Evolutionary conservation across 2,329 filamentous ascomycete species (phyloP).

Genomic region (Calonectria pteridis): DNA sequence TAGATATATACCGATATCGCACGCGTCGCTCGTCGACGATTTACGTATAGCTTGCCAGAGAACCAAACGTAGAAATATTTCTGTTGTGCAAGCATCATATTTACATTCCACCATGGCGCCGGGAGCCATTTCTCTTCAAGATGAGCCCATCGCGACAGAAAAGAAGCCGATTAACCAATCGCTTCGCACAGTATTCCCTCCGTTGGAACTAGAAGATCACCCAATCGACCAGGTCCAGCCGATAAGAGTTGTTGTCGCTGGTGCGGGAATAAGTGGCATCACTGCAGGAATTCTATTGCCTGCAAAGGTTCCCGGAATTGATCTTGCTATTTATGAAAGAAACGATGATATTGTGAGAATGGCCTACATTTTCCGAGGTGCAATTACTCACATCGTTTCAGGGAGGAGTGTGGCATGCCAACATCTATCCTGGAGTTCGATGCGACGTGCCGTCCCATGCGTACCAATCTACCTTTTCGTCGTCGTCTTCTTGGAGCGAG

Average conservation of each 20-base stretch:
- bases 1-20: conserved; percentile 1
- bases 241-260: conserved; percentile 2
- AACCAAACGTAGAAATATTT: not conserved
- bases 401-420: conserved; percentile 10
- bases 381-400: not conserved
- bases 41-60: no score
- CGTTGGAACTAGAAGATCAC: not conserved
- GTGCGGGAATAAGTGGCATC: conserved; percentile 3
- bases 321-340: conserved; percentile 9
- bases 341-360: conserved; percentile 12
- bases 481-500: not conserved
- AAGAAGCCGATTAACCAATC: not conserved
- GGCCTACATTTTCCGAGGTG: accelerated
- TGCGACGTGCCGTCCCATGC: conserved; percentile 12
- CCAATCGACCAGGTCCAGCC: not conserved
- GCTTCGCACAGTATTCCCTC: conserved; percentile 7
- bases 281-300: conserved; percentile 4
- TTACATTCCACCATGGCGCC: not conserved
- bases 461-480: conserved; percentile 11
- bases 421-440: conserved; percentile 8
- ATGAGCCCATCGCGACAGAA: not conserved
- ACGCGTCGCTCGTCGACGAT: not conserved
- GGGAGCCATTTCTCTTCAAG: not conserved
- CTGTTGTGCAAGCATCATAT: no score
- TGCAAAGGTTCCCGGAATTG: conserved; percentile 3